phyloP scores from a whole-genome alignment of 441 rosid species.

The Arabidopsis lyrata region DNA sequence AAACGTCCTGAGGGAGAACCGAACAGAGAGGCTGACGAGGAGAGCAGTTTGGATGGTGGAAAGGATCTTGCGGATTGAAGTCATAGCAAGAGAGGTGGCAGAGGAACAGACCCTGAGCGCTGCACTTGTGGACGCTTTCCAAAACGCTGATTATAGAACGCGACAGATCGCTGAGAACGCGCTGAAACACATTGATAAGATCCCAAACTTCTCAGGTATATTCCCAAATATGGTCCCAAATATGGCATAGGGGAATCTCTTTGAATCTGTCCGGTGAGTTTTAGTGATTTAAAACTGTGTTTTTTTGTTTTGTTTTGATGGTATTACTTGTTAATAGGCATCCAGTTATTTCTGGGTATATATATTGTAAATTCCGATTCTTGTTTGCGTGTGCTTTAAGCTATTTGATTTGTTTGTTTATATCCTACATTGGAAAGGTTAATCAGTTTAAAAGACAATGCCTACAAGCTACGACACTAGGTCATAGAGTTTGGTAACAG shows the following conservation, averaged over 20 bases:
- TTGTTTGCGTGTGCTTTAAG: conserved; percentile 41
- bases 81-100: conserved; percentile 79
- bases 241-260: conserved; percentile 43
- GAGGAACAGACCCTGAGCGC: conserved; percentile 73
- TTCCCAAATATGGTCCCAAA: conserved; percentile 73
- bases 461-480: too few species aligned
- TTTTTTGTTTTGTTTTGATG: conserved; percentile 9
- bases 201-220: conserved; percentile 93
- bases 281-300: conserved; percentile 28
- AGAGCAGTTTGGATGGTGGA: conserved; percentile 91
- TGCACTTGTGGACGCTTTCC: conserved; percentile 97
- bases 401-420: conserved; percentile 43
- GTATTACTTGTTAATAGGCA: conserved; percentile 35
- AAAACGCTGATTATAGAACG: conserved; percentile 85
- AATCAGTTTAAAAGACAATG: too few species aligned
- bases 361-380: conserved; percentile 44
- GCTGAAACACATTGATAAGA: conserved; percentile 84
- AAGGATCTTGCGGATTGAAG: conserved; percentile 84
- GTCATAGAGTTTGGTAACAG: too few species aligned
- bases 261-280: conserved; percentile 19
- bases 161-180: conserved; percentile 94
- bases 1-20: conserved; percentile 63
- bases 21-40: conserved; percentile 75
- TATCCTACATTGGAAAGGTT: background rate
- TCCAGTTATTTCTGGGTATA: conserved; percentile 40